Conservation (phyloP, 192 early-diverging fungal genomes). For the Globomyces pollinis-pini region DNA sequence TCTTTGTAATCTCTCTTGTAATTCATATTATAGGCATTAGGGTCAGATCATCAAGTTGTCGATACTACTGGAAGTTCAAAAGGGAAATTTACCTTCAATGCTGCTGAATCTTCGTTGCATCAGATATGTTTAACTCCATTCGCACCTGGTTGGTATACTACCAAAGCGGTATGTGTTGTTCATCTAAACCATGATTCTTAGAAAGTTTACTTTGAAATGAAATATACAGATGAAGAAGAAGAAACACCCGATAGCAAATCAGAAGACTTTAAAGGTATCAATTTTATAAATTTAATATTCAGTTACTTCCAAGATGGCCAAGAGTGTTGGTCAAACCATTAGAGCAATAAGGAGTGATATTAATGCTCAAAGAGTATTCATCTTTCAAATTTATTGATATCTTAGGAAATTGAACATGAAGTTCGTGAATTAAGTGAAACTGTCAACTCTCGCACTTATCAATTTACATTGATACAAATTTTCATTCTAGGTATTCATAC, state of each 20-base stretch:
- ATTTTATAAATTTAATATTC: no score
- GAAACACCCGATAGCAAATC: neutral
- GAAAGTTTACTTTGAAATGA: constrained; percentile 10
- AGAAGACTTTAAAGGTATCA: neutral
- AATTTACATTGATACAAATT: constrained; percentile 84
- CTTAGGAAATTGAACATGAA: constrained; percentile 77
- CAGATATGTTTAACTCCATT: constrained; percentile 64
- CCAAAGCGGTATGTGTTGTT: neutral
- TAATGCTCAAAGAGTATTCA: constrained; percentile 5
- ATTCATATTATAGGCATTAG: constrained; percentile 1
- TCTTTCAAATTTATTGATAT: constrained; percentile 12
- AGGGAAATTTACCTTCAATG: constrained; percentile 88
- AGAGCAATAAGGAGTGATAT: neutral
- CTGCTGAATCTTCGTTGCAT: constrained; percentile 83
- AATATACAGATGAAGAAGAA: constrained; percentile 7
- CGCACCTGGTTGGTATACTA: neutral
- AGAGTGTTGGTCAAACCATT: neutral
- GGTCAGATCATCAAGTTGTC: constrained; percentile 50
- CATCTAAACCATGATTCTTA: no score
- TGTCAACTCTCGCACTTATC: constrained; percentile 76
- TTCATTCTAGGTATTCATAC: constrained; percentile 49
- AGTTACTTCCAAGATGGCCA: no score
- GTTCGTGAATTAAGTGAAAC: constrained; percentile 80
- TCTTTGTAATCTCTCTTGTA: no score
- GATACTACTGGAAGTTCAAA: constrained; percentile 63